Percentiles rank a stretch among this genome's conserved stretches.
phyloP scores from a whole-genome alignment of 176 grass and related monocot species.

The Lolium multiflorum region DNA sequence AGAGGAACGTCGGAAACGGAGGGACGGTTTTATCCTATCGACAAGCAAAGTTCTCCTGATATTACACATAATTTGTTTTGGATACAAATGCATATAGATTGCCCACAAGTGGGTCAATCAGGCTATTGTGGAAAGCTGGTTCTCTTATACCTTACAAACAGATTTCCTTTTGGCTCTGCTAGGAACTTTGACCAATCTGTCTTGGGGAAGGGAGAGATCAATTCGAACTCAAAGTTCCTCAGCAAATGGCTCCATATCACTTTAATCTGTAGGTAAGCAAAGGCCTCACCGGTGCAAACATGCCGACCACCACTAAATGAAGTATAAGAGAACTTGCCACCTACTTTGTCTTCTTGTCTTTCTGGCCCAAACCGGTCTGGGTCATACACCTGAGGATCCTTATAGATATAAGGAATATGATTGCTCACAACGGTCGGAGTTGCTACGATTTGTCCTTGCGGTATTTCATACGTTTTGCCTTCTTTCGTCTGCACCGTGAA shows the following conservation, averaged over 20 bases:
- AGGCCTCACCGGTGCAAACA: neutral
- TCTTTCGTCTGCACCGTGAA: too few relatives aligned
- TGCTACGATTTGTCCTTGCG: too few relatives aligned
- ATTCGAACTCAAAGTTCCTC: neutral
- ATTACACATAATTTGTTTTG: too few relatives aligned
- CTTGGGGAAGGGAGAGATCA: neutral
- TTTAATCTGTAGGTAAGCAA: neutral
- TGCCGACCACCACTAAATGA: neutral
- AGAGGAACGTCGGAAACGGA: too few relatives aligned
- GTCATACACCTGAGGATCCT: too few relatives aligned
- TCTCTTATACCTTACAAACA: neutral
- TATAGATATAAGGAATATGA: too few relatives aligned
- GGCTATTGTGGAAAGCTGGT: neutral
- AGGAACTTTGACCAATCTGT: neutral
- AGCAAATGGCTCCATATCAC: constrained; percentile 1
- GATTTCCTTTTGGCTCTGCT: neutral
- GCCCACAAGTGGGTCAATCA: neutral
- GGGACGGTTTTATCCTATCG: too few relatives aligned
- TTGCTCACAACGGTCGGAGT: too few relatives aligned
- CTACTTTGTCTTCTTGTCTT: too few relatives aligned
- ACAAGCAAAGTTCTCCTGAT: too few relatives aligned
- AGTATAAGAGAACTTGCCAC: neutral
- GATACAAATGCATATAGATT: neutral
- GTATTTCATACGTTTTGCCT: too few relatives aligned
- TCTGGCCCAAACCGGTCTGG: too few relatives aligned